phyloP scores from a whole-genome alignment of 2,329 filamentous ascomycete genomes.

The Phialophora tarda region DNA sequence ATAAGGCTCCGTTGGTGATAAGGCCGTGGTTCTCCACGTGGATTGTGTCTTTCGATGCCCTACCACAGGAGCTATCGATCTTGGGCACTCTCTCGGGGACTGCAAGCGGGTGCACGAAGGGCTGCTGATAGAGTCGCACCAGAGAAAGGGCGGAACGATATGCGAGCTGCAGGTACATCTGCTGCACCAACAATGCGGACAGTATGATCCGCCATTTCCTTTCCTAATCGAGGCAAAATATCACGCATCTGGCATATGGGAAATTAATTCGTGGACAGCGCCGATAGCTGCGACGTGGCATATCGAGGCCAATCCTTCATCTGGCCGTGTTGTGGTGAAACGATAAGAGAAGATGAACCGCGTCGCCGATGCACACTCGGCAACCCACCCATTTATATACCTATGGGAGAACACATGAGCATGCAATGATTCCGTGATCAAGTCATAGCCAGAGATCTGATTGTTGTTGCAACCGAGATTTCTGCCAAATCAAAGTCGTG shows the following conservation, averaged over 20 bases:
- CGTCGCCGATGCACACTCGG: neutral
- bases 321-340: neutral
- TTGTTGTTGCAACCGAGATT: neutral
- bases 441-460: neutral
- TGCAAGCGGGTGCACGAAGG: neutral
- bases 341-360: constrained; percentile 14
- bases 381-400: constrained; percentile 3
- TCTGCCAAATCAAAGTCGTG: neutral
- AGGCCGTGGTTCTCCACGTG: constrained; percentile 1
- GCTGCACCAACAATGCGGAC: neutral
- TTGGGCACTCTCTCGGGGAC: neutral
- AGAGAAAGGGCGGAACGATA: neutral
- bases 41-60: neutral
- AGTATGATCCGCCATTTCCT: constrained; percentile 11
- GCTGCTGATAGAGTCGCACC: neutral
- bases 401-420: neutral
- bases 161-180: constrained; percentile 8
- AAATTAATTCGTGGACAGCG: neutral
- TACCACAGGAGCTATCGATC: neutral
- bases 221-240: constrained; percentile 36
- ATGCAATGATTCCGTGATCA: constrained; percentile 18
- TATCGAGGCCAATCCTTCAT: neutral
- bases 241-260: constrained; percentile 13
- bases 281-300: neutral
- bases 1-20: neutral